Conservation (phyloP, 129 eudicot genomes). For the Lactuca sativa region DNA sequence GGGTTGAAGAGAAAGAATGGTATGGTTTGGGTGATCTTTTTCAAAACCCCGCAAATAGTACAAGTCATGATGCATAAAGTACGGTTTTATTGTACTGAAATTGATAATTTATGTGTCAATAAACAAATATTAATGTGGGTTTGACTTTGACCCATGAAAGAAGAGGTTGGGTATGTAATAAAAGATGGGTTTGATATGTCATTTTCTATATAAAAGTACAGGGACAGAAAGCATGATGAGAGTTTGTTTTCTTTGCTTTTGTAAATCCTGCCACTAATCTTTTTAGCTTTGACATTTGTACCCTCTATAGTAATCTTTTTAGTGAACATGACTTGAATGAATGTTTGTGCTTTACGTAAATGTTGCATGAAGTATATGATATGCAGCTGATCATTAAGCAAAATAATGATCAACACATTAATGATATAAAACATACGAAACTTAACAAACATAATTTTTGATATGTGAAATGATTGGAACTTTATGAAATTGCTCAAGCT, state of each 20-base stretch:
- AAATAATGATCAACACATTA: no score
- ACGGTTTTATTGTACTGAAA: slow-evolving; percentile 11
- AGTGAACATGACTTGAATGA: neutral
- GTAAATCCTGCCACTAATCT: slow-evolving; percentile 19
- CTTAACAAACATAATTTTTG: no score
- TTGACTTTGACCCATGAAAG: slow-evolving; percentile 34
- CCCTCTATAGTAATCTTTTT: neutral
- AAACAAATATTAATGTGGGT: slow-evolving; percentile 32
- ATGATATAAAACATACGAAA: neutral
- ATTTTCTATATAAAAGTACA: slow-evolving; percentile 38
- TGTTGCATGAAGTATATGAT: no score
- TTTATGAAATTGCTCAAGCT: neutral
- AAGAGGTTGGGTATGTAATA: slow-evolving; percentile 20
- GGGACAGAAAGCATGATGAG: slow-evolving; percentile 43
- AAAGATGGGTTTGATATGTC: slow-evolving; percentile 45
- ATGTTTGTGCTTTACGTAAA: neutral
- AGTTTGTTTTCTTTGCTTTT: slow-evolving; percentile 38
- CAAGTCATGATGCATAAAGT: slow-evolving; percentile 24
- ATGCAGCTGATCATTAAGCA: no score
- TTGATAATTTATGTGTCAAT: slow-evolving; percentile 24
- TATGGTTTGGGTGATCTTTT: neutral
- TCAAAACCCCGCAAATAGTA: slow-evolving; percentile 3
- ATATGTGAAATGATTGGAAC: neutral
- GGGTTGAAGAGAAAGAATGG: slow-evolving; percentile 16
- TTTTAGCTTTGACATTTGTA: slow-evolving; percentile 16